Conservation (phyloP, 352 stramenopile genomes). For the Thraustotheca clavata region DNA sequence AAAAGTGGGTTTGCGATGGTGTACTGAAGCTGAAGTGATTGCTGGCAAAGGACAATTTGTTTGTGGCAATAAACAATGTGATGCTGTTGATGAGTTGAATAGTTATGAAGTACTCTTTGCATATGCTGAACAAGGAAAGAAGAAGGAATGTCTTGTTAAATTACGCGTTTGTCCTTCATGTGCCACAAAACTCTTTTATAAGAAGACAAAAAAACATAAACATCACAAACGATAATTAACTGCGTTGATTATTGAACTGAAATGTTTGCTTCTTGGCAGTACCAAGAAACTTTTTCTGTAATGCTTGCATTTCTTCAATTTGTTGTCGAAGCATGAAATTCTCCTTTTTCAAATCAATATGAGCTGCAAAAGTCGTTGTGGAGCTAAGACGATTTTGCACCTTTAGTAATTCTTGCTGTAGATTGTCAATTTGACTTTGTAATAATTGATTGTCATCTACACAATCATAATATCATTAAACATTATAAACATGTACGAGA, state of each 20-base stretch:
- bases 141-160: constrained; percentile 72
- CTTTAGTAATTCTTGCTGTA: constrained; percentile 22
- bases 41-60: constrained; percentile 70
- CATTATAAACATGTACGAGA: neutral
- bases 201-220: neutral
- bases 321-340: constrained; percentile 55
- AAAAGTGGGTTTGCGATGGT: constrained; percentile 68
- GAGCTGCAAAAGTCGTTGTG: constrained; percentile 35
- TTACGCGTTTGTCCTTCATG: constrained; percentile 55
- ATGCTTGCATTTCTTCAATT: constrained; percentile 59
- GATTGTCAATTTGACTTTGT: neutral
- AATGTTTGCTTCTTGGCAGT: constrained; percentile 71
- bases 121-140: constrained; percentile 53
- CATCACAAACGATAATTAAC: constrained; percentile 3
- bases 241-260: constrained; percentile 29
- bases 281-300: constrained; percentile 55
- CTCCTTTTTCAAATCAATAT: constrained; percentile 70
- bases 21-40: constrained; percentile 66
- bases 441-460: constrained; percentile 16
- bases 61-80: constrained; percentile 69
- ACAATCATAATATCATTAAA: neutral
- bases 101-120: constrained; percentile 79
- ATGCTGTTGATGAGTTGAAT: constrained; percentile 31
- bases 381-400: neutral
- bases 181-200: constrained; percentile 58